These are phyloP conservation scores for Phaeosphaeriaceae sp. DNA, from an alignment of 2,329 filamentous ascomycete genomes.

Conservation along the genomic window DNA sequence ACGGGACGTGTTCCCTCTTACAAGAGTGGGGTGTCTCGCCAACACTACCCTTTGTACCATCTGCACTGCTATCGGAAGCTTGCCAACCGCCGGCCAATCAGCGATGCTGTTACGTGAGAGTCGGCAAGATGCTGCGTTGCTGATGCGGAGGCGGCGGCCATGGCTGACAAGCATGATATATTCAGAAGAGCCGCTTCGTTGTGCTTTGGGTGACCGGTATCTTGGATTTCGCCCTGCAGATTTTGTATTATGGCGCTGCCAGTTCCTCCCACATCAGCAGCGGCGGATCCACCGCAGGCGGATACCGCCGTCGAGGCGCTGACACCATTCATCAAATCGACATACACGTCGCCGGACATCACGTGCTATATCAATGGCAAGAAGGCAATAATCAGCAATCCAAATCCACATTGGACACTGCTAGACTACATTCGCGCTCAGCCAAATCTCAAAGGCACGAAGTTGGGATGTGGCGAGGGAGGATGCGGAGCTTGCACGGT, in stretches of 20 bases:
- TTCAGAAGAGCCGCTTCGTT: background rate
- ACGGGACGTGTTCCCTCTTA: background rate
- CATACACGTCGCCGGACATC: constrained; percentile 76
- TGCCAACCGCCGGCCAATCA: constrained; percentile 21
- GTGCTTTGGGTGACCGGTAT: background rate
- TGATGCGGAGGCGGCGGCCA: constrained; percentile 22
- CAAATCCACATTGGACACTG: constrained; percentile 89
- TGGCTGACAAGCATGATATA: constrained; percentile 7
- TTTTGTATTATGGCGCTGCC: constrained; percentile 36
- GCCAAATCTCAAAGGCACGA: constrained; percentile 92
- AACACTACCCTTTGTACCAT: background rate
- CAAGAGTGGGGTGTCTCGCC: background rate
- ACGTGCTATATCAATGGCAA: constrained; percentile 93
- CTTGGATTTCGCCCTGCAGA: background rate
- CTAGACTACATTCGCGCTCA: constrained; percentile 83
- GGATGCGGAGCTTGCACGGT: constrained; percentile 96
- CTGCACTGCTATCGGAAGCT: background rate
- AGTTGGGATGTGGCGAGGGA: constrained; percentile 93
- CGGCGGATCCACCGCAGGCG: constrained; percentile 33
- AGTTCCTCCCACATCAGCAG: constrained; percentile 37
- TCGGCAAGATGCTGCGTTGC: constrained; percentile 10
- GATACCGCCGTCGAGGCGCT: constrained; percentile 54
- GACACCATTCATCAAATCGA: constrained; percentile 73
- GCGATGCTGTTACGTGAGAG: constrained; percentile 30
- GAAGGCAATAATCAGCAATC: constrained; percentile 79